These are phyloP conservation scores for Candolleomyces aberdarensis DNA, from an alignment of 768 basidiomycete genomes.

Conservation along the genomic window DNA sequence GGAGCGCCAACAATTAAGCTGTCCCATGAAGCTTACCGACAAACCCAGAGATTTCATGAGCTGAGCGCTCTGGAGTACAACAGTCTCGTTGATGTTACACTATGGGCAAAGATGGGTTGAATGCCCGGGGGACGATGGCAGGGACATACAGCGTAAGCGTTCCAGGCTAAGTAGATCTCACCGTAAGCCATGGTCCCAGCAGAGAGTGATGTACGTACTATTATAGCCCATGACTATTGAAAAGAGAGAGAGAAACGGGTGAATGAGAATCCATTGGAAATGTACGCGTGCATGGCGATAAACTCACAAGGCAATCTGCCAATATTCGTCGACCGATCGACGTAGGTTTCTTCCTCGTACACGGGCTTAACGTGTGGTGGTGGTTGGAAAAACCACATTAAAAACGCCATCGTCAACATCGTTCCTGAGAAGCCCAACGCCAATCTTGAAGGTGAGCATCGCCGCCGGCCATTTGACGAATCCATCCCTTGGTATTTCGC, in stretches of 20 bases:
- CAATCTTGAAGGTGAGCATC: neutral
- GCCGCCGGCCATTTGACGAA: neutral
- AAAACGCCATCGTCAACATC: neutral
- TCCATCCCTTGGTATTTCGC: neutral
- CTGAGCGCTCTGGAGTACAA: constrained; percentile 47
- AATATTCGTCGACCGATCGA: constrained; percentile 11
- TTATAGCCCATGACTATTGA: constrained; percentile 54
- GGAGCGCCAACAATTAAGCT: neutral
- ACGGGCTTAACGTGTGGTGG: neutral
- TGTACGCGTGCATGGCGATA: neutral
- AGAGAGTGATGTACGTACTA: constrained; percentile 34
- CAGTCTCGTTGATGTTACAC: constrained; percentile 57
- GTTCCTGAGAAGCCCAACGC: neutral
- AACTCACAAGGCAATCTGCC: constrained; percentile 27
- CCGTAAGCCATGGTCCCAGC: neutral
- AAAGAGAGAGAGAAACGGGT: neutral
- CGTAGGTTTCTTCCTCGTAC: neutral
- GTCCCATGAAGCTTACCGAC: constrained; percentile 26
- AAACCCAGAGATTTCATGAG: constrained; percentile 53
- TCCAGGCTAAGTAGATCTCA: constrained; percentile 45
- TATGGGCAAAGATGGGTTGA: constrained; percentile 17
- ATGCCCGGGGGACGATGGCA: neutral
- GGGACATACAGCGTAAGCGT: constrained; percentile 51
- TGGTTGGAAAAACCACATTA: neutral
- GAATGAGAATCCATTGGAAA: too few species aligned